Conservation (phyloP, 169 alveolate genomes). For the Prorocentrum cordatum region DNA sequence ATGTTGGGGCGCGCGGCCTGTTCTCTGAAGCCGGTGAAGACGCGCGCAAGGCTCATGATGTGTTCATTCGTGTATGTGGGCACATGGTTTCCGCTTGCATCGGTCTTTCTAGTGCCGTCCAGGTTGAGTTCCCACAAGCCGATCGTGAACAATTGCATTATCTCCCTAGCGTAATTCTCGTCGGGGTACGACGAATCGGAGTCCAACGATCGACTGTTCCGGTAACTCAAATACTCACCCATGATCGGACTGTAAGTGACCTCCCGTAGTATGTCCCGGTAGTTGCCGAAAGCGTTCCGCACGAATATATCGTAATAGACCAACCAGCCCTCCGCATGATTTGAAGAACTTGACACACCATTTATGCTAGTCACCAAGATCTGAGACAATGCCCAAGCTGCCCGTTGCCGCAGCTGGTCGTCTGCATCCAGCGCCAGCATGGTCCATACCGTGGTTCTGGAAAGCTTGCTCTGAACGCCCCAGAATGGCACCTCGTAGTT, state of each 20-base stretch:
- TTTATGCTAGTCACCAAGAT: conserved; percentile 5
- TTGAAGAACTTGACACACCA: background rate
- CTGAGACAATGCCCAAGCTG: conserved; percentile 64
- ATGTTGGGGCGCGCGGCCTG: background rate
- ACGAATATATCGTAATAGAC: conserved; percentile 36
- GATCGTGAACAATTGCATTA: conserved; percentile 38
- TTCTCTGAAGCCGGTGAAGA: conserved; percentile 34
- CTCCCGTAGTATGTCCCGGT: conserved; percentile 10
- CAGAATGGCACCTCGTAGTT: no score
- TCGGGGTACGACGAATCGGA: conserved; percentile 9
- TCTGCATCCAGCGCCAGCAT: conserved; percentile 32
- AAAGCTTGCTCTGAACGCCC: no score
- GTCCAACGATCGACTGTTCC: conserved; percentile 1
- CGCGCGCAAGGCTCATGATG: conserved; percentile 54
- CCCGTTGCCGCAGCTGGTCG: conserved; percentile 43
- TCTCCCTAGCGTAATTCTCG: conserved; percentile 62
- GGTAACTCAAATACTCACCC: conserved; percentile 2
- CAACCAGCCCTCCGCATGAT: background rate
- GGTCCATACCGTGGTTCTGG: conserved; percentile 24
- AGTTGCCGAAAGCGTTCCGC: conserved; percentile 41
- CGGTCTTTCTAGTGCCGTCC: background rate
- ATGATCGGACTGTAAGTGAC: conserved; percentile 40
- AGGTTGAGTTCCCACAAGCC: conserved; percentile 54
- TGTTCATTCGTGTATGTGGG: conserved; percentile 25
- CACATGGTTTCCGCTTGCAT: conserved; percentile 1